A percentile compares a stretch with the other conserved stretches of the same genome.
phyloP scores from a whole-genome alignment of 2,329 filamentous ascomycete genomes.

The Botrytis hyacinthi region DNA sequence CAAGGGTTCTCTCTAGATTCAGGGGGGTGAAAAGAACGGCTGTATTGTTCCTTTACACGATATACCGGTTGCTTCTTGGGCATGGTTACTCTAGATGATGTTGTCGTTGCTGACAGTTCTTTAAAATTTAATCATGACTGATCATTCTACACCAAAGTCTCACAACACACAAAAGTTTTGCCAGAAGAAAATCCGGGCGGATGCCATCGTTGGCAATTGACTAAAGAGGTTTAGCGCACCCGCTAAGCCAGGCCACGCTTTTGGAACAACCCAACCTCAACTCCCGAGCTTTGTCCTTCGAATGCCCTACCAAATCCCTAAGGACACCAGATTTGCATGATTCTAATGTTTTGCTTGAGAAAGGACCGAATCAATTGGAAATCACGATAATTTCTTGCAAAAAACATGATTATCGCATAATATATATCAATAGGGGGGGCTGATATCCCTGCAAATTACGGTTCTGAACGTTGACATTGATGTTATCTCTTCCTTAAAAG shows the following conservation, averaged over 20 bases:
- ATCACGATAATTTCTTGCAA: not conserved
- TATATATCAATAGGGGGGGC: constrained; percentile 3
- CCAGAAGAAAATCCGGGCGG: constrained; percentile 16
- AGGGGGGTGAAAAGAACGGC: constrained; percentile 11
- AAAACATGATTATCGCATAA: not conserved
- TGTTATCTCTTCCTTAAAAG: not conserved
- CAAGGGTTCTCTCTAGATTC: constrained; percentile 9
- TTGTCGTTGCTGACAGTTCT: constrained; percentile 1
- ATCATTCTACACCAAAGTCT: not conserved
- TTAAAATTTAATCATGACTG: not conserved
- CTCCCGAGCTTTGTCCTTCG: constrained; percentile 12
- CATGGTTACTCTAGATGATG: not conserved
- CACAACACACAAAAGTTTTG: constrained; percentile 13
- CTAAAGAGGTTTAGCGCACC: constrained; percentile 14
- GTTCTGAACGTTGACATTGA: not conserved
- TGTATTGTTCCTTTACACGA: not conserved
- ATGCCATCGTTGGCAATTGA: constrained; percentile 18
- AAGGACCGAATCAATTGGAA: not conserved
- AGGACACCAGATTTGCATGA: not conserved
- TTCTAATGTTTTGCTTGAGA: not conserved
- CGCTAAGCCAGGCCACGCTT: constrained; percentile 20
- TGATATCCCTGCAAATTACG: not conserved
- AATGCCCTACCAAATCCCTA: constrained; percentile 6
- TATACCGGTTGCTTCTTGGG: too few relatives aligned
- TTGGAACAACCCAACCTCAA: constrained; percentile 15